Evolutionary conservation across 352 stramenopile species (phyloP), one percentile per base, ranked within the genome.

Genomic region (Globisporangium irregulare): DNA sequence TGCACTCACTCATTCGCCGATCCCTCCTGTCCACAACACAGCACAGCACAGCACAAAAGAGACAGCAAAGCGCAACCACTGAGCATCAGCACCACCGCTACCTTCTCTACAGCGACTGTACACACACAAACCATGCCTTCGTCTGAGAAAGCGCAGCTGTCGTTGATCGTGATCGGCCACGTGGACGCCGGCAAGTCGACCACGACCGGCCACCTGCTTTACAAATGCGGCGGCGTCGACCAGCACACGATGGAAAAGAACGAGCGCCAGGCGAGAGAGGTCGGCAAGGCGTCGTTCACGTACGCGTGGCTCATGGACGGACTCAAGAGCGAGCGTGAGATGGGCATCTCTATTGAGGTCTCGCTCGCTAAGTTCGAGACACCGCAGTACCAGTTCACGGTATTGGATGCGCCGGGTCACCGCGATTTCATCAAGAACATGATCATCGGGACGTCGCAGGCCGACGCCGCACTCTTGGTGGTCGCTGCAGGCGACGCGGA

Each of bases 351-450:
- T 61, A 99, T 99, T 79, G 95, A 99, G 76, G 98, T 99, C 80
- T 86, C 96, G 36, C 75, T 98, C 70, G 98, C 92, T 89, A 99
- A 99, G 80, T 99, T 99, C 82, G 90, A 99, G 84, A 98, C 97
- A 25, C 75, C 89, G 58, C 98, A 98, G 74, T 98, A 94, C 86
- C 81, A 95, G 79, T 99, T 98, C 80, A 99, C 97, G 61, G 88
- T 99, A 64, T 99, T 99, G 80, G 97, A 99, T 89, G 90, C 95
- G 51, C 98, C 98, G 50, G 97, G 97, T 38, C 96, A 99, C 84
- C 87, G 94, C 78, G 97, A 99, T 79, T 99, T 99, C 83, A 99
- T 99, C 81, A 99, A 99, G 93, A 99, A 99, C 83, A 99, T 99
- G 97, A 99, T 99, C 77, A 99, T 97, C 46, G 97, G 97, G 61